phyloP scores from a whole-genome alignment of 208 protist genomes.

The Leptomonas seymouri region DNA sequence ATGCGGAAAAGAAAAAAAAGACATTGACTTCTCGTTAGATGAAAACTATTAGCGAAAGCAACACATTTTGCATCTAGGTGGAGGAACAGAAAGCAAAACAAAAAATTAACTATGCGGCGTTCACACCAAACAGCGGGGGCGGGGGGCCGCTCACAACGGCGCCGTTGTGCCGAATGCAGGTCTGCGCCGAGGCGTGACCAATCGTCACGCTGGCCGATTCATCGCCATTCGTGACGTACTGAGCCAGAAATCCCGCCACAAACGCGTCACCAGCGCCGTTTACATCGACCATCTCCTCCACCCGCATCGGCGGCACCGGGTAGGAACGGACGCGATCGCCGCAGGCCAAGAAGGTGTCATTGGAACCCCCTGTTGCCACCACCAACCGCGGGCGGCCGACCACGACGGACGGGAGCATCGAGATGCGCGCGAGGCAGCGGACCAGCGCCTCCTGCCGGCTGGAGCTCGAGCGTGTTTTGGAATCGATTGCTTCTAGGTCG shows the following conservation, averaged over 20 bases:
- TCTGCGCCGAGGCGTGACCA: conserved; percentile 75
- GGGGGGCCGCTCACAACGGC: conserved; percentile 70
- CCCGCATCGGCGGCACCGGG: conserved; percentile 51
- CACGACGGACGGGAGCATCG: conserved; percentile 66
- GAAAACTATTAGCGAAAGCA: too few relatives aligned
- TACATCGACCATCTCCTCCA: conserved; percentile 94
- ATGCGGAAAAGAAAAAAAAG: conserved; percentile 4
- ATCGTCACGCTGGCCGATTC: conserved; percentile 57
- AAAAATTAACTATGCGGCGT: conserved; percentile 1
- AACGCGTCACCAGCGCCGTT: conserved; percentile 98
- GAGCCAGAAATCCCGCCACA: conserved; percentile 96
- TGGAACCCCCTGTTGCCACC: conserved; percentile 92
- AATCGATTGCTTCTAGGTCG: conserved; percentile 19
- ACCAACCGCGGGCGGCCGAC: conserved; percentile 66
- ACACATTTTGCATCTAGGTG: not conserved
- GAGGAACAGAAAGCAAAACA: not conserved
- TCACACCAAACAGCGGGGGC: conserved; percentile 34
- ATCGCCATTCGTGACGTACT: conserved; percentile 51
- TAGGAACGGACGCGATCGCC: conserved; percentile 43
- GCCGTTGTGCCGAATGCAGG: conserved; percentile 92
- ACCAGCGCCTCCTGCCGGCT: conserved; percentile 26
- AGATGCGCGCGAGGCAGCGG: conserved; percentile 57
- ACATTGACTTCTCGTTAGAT: not conserved
- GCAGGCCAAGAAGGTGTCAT: conserved; percentile 84
- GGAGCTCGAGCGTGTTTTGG: conserved; percentile 8